phyloP scores from a whole-genome alignment of 768 basidiomycete species.

The Tylopilus sp. region DNA sequence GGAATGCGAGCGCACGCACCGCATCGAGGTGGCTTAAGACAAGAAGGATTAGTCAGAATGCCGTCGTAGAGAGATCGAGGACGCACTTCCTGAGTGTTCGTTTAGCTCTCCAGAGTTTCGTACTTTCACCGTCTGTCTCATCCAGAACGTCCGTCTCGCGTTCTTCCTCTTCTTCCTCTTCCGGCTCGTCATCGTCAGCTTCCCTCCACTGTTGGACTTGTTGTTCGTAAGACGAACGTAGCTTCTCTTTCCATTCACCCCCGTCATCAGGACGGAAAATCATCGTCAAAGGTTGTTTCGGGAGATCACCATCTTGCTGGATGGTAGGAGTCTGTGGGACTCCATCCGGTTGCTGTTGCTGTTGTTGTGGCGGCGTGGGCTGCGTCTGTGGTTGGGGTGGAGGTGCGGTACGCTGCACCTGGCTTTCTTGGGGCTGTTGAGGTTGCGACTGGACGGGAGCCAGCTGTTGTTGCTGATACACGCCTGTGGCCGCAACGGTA shows the following conservation, averaged over 20 bases:
- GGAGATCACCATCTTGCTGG: constrained; percentile 17
- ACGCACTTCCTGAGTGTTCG: constrained; percentile 87
- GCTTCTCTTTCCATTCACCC: constrained; percentile 82
- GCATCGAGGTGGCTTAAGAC: constrained; percentile 82
- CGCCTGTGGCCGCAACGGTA: constrained; percentile 28
- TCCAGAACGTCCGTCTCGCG: constrained; percentile 52
- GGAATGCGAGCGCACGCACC: constrained; percentile 87
- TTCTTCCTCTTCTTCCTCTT: constrained; percentile 69
- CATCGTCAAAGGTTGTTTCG: constrained; percentile 47
- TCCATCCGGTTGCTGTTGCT: constrained; percentile 22
- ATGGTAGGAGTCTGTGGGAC: constrained; percentile 9
- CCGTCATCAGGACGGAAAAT: constrained; percentile 87
- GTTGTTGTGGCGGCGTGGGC: constrained; percentile 16
- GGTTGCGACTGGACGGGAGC: constrained; percentile 23
- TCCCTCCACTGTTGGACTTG: constrained; percentile 39
- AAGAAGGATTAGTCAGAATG: constrained; percentile 3
- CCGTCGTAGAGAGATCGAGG: constrained; percentile 7
- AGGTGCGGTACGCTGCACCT: constrained; percentile 18
- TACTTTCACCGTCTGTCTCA: constrained; percentile 63
- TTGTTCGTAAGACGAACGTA: constrained; percentile 60
- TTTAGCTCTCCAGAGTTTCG: constrained; percentile 81
- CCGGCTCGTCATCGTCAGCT: constrained; percentile 55
- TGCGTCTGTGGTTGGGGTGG: constrained; percentile 20
- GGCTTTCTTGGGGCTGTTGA: constrained; percentile 30
- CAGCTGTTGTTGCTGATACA: constrained; percentile 40